Conservation (phyloP, 768 basidiomycete species). For the Ramaria sp. region DNA sequence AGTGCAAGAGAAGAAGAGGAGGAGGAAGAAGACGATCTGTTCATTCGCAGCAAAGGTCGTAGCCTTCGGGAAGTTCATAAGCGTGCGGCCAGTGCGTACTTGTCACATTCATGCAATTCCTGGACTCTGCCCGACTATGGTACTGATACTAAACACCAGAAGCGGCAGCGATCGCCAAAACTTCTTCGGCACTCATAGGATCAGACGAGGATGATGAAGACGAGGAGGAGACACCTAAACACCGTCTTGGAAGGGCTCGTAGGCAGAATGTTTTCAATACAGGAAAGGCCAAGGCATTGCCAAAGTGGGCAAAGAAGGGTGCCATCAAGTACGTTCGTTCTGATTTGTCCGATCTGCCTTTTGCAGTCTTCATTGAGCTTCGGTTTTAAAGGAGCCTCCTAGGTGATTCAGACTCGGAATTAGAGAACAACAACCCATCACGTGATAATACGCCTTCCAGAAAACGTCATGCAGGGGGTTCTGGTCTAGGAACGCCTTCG, state of each 20-base stretch:
- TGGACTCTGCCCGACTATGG: neutral
- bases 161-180: conserved; percentile 12
- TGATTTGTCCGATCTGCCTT: neutral
- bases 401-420: neutral
- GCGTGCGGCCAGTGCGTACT: conserved; percentile 41
- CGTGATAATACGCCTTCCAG: neutral
- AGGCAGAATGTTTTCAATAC: neutral
- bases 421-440: neutral
- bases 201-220: conserved; percentile 18
- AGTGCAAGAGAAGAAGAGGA: conserved; percentile 17
- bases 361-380: neutral
- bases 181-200: conserved; percentile 10
- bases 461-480: neutral
- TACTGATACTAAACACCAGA: conserved; percentile 13
- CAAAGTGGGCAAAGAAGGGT: conserved; percentile 4
- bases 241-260: neutral
- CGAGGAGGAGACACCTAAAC: conserved; percentile 10
- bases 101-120: conserved; percentile 3
- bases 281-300: neutral
- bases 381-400: conserved; percentile 1
- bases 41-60: conserved; percentile 55
- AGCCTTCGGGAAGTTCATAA: conserved; percentile 52
- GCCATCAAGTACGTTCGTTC: neutral
- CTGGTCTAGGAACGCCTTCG: conserved; percentile 31
- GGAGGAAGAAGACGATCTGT: conserved; percentile 56